Percentiles rank a stretch among this genome's conserved stretches.
These are phyloP conservation scores for Candida dajiaensis DNA, from an alignment of 805 yeast genomes.

Conservation along the genomic window DNA sequence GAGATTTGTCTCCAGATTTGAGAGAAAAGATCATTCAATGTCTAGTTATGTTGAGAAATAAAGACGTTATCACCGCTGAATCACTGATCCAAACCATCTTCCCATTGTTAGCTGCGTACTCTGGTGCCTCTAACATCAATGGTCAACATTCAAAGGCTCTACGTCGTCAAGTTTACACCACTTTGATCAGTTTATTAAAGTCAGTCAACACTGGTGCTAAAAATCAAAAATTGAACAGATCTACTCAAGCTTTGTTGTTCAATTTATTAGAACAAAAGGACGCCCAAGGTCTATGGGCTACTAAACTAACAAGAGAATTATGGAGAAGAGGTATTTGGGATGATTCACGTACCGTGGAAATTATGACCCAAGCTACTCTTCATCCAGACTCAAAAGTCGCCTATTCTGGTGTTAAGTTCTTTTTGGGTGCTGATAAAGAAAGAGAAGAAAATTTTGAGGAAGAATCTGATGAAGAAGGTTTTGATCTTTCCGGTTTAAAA, in stretches of 20 bases:
- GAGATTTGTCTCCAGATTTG: slow-evolving; percentile 74
- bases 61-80: slow-evolving; percentile 74
- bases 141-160: slow-evolving; percentile 71
- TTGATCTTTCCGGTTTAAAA: slow-evolving; percentile 66
- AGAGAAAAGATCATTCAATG: slow-evolving; percentile 90
- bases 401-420: slow-evolving; percentile 83
- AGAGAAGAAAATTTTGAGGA: slow-evolving; percentile 81
- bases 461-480: slow-evolving; percentile 60
- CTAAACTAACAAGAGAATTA: slow-evolving; percentile 86
- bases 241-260: slow-evolving; percentile 89
- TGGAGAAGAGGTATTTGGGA: slow-evolving; percentile 99
- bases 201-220: slow-evolving; percentile 83
- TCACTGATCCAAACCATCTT: slow-evolving; percentile 78
- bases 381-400: slow-evolving; percentile 85
- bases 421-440: slow-evolving; percentile 92
- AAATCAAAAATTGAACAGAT: slow-evolving; percentile 81
- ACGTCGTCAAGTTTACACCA: slow-evolving; percentile 75
- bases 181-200: slow-evolving; percentile 73
- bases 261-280: slow-evolving; percentile 75
- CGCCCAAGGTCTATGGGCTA: slow-evolving; percentile 91
- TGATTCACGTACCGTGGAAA: slow-evolving; percentile 93
- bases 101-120: slow-evolving; percentile 73
- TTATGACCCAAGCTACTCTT: slow-evolving; percentile 92
- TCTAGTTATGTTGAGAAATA: slow-evolving; percentile 84
- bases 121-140: slow-evolving; percentile 38